These are phyloP conservation scores for Seiridium unicorne DNA, from an alignment of 2,329 filamentous ascomycete species.

Conservation along the genomic window DNA sequence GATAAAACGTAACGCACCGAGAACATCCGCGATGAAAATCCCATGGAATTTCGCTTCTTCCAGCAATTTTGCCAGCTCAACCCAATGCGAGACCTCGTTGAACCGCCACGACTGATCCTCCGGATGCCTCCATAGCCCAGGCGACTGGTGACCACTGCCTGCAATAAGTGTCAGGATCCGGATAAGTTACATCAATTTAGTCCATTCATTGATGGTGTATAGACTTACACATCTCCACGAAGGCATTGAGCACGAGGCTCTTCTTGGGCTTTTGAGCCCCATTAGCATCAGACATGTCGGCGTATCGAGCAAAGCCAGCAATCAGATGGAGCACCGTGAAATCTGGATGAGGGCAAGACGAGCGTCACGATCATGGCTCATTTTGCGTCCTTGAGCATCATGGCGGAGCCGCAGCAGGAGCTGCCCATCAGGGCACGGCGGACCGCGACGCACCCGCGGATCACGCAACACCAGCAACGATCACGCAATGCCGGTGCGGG, in stretches of 20 bases:
- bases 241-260: conserved; percentile 12
- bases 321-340: too few species aligned
- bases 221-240: conserved; percentile 12
- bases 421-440: neutral
- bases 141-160: conserved; percentile 12
- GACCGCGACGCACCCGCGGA: neutral
- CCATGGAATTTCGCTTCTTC: conserved; percentile 64
- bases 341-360: neutral
- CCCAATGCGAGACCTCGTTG: conserved; percentile 63
- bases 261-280: conserved; percentile 6
- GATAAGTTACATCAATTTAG: too few species aligned
- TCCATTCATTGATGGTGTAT: too few species aligned
- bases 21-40: conserved; percentile 65
- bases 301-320: neutral
- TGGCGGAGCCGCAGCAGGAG: neutral
- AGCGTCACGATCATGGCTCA: neutral
- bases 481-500: conserved; percentile 8
- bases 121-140: conserved; percentile 45
- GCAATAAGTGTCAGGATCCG: neutral
- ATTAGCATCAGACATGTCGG: neutral
- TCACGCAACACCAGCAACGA: conserved; percentile 5
- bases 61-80: conserved; percentile 60
- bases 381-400: neutral
- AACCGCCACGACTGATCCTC: conserved; percentile 54
- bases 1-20: conserved; percentile 26